Conservation (phyloP, 2,329 filamentous ascomycete species). For the Huntiella abstrusa region DNA sequence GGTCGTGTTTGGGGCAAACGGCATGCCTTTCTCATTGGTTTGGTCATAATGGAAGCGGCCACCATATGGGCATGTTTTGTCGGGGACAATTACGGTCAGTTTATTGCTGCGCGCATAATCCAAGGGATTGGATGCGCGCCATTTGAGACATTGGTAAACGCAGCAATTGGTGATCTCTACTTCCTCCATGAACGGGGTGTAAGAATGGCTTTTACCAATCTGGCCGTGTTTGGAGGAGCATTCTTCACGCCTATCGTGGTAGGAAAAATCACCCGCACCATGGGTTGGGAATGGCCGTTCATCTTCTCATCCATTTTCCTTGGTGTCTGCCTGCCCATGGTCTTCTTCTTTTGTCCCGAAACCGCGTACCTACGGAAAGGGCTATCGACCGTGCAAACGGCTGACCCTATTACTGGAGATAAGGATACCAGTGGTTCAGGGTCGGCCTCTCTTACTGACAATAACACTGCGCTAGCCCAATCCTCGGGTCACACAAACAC, state of each 20-base stretch:
- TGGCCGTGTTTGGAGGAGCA: constrained; percentile 37
- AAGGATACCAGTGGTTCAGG: not conserved
- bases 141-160: constrained; percentile 79
- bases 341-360: constrained; percentile 70
- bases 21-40: constrained; percentile 67
- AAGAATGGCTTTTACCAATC: constrained; percentile 62
- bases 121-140: constrained; percentile 77
- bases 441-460: constrained; percentile 19
- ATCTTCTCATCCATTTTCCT: constrained; percentile 76
- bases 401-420: not conserved
- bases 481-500: too few species aligned
- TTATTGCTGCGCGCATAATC: constrained; percentile 62
- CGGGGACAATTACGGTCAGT: constrained; percentile 46
- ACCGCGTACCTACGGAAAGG: constrained; percentile 48
- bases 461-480: constrained; percentile 12
- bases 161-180: constrained; percentile 74
- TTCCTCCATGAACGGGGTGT: constrained; percentile 70
- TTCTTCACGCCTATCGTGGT: constrained; percentile 72
- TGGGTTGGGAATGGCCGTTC: constrained; percentile 80
- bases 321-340: constrained; percentile 45
- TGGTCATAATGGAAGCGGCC: constrained; percentile 51
- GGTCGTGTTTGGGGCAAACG: constrained; percentile 85
- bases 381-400: not conserved
- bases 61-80: constrained; percentile 62
- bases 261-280: constrained; percentile 57